A percentile compares a stretch with the other conserved stretches of the same genome.
These are phyloP conservation scores for Ustilago nuda DNA, from an alignment of 1,284 basidiomycete species.

Conservation along the genomic window DNA sequence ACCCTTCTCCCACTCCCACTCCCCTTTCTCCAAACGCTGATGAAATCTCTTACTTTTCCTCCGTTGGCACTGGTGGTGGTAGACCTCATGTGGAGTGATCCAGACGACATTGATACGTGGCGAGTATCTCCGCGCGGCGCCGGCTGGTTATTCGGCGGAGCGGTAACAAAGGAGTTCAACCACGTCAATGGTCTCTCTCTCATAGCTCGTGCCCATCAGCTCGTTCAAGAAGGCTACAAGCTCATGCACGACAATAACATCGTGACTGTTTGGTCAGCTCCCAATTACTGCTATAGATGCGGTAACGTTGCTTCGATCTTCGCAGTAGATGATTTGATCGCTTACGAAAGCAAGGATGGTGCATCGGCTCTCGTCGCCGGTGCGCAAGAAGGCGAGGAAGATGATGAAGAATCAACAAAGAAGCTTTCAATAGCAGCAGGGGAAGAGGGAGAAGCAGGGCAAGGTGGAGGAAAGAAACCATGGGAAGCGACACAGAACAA, in stretches of 20 bases:
- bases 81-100: slow-evolving; percentile 99
- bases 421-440: not conserved
- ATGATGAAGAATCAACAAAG: slow-evolving; percentile 32
- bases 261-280: slow-evolving; percentile 98
- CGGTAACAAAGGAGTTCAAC: slow-evolving; percentile 94
- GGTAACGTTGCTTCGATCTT: slow-evolving; percentile 97
- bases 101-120: slow-evolving; percentile 99
- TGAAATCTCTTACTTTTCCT: slow-evolving; percentile 75
- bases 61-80: slow-evolving; percentile 70
- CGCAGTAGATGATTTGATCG: slow-evolving; percentile 76
- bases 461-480: slow-evolving; percentile 16
- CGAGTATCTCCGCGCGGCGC: slow-evolving; percentile 97
- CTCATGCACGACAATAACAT: slow-evolving; percentile 94
- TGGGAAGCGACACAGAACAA: slow-evolving; percentile 57
- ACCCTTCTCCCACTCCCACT: not conserved
- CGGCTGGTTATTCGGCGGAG: slow-evolving; percentile 97
- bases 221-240: slow-evolving; percentile 98
- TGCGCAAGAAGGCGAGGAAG: slow-evolving; percentile 72
- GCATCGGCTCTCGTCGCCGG: slow-evolving; percentile 81
- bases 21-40: not conserved
- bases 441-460: not conserved
- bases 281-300: slow-evolving; percentile 98
- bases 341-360: slow-evolving; percentile 43
- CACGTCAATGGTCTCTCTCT: slow-evolving; percentile 94
- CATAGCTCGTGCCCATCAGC: slow-evolving; percentile 95